phyloP scores from a whole-genome alignment of 2,329 filamentous ascomycete genomes.

The Chlorencoelia australis region DNA sequence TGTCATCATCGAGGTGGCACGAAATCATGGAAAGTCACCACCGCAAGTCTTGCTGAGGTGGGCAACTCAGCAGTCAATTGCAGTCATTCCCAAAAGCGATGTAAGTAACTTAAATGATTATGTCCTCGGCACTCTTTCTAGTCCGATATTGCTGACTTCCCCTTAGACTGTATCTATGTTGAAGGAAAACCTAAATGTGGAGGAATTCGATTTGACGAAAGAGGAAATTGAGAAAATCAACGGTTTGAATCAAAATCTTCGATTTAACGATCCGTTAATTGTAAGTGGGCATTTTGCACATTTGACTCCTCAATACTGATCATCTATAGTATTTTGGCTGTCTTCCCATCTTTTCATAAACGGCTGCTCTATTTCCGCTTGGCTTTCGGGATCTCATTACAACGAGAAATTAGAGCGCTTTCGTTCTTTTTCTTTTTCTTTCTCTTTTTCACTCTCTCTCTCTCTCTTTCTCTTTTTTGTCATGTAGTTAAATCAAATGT shows the following conservation, averaged over 20 bases:
- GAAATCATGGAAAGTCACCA: slow-evolving; percentile 60
- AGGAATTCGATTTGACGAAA: slow-evolving; percentile 52
- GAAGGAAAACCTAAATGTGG: slow-evolving; percentile 56
- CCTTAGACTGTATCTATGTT: slow-evolving; percentile 43
- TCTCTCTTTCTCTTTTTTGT: too few relatives aligned
- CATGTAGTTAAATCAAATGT: too few relatives aligned
- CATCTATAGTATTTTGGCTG: slow-evolving; percentile 35
- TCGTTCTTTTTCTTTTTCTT: too few relatives aligned
- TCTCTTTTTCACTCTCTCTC: too few relatives aligned
- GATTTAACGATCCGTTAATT: slow-evolving; percentile 67
- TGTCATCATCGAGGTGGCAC: slow-evolving; percentile 52
- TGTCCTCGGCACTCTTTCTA: too few relatives aligned
- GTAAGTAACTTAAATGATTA: too few relatives aligned
- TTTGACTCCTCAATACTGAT: not conserved
- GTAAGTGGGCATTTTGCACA: slow-evolving; percentile 3
- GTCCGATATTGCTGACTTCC: too few relatives aligned
- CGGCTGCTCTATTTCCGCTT: not conserved
- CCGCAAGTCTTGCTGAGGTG: slow-evolving; percentile 79
- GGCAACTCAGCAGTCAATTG: slow-evolving; percentile 72
- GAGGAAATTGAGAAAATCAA: slow-evolving; percentile 58
- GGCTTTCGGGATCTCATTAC: too few relatives aligned
- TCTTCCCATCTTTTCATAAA: slow-evolving; percentile 42
- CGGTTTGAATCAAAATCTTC: slow-evolving; percentile 52
- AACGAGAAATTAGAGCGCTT: too few relatives aligned
- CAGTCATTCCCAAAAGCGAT: slow-evolving; percentile 76